These are phyloP conservation scores for Sistotremastrum suecicum DNA, from an alignment of 768 basidiomycete species.

Conservation along the genomic window DNA sequence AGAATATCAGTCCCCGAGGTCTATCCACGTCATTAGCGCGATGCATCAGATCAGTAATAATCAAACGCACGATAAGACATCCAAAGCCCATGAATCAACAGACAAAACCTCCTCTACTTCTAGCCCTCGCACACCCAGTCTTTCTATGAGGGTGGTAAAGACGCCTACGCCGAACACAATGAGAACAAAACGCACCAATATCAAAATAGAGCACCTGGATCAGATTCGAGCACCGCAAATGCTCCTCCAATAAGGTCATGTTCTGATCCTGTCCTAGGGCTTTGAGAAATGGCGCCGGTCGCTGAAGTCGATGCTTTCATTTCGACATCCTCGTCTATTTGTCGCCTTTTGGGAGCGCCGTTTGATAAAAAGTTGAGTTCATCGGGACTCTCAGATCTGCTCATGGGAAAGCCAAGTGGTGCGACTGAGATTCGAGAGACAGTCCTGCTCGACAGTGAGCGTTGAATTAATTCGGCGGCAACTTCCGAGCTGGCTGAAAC, in stretches of 20 bases:
- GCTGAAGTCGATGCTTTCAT: too few relatives aligned
- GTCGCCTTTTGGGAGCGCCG: too few relatives aligned
- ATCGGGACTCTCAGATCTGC: too few relatives aligned
- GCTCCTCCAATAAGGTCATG: slow-evolving; percentile 45
- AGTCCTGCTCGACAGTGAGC: too few relatives aligned
- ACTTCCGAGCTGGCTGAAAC: too few relatives aligned
- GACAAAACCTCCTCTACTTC: slow-evolving; percentile 48
- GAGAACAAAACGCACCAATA: not conserved
- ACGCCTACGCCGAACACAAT: slow-evolving; percentile 24
- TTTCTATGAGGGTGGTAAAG: slow-evolving; percentile 41
- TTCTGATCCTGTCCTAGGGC: not conserved
- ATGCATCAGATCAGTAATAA: too few relatives aligned
- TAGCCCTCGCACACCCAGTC: slow-evolving; percentile 36
- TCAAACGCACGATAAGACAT: slow-evolving; percentile 25
- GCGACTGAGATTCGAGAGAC: too few relatives aligned
- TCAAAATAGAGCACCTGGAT: slow-evolving; percentile 17
- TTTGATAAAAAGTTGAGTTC: too few relatives aligned
- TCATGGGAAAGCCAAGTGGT: too few relatives aligned
- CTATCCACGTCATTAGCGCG: slow-evolving; percentile 5
- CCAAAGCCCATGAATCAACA: slow-evolving; percentile 50
- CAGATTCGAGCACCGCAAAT: slow-evolving; percentile 45
- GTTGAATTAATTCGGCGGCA: too few relatives aligned
- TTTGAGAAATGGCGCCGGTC: too few relatives aligned
- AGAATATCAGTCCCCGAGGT: slow-evolving; percentile 48
- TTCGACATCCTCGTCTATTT: too few relatives aligned